Conservation (phyloP, 495 filamentous ascomycete species). For the Pseudotulostoma volvatum region DNA sequence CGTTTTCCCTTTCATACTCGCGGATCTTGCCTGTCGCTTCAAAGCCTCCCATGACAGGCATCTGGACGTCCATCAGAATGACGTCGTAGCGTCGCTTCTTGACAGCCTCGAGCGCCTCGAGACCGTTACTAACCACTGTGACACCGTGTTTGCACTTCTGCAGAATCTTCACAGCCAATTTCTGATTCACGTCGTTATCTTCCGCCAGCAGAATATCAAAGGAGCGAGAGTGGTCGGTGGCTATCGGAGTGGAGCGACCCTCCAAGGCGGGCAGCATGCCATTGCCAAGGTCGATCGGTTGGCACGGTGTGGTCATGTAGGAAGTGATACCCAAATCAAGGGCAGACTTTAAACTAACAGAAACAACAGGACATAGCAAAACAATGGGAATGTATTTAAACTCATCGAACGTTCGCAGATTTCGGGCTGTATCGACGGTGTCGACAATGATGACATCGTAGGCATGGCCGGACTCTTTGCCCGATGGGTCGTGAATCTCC, state of each 20-base stretch:
- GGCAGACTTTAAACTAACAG: conserved; percentile 85
- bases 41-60: conserved; percentile 99
- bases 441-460: conserved; percentile 98
- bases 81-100: conserved; percentile 87
- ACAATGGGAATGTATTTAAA: conserved; percentile 98
- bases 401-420: conserved; percentile 71
- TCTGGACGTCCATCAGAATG: conserved; percentile 98
- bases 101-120: conserved; percentile 79
- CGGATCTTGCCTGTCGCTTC: conserved; percentile 95
- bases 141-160: conserved; percentile 97
- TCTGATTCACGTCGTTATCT: conserved; percentile 96
- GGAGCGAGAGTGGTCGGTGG: conserved; percentile 85
- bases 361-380: conserved; percentile 75
- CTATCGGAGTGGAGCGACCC: conserved; percentile 77
- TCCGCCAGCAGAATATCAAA: conserved; percentile 95
- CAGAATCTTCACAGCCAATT: conserved; percentile 89
- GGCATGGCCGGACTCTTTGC: conserved; percentile 42
- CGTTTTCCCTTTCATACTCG: conserved; percentile 68
- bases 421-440: conserved; percentile 74
- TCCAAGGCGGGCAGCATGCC: conserved; percentile 97
- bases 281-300: conserved; percentile 90
- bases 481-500: conserved; percentile 39
- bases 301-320: conserved; percentile 97
- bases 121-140: conserved; percentile 87
- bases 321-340: conserved; percentile 93